phyloP scores from a whole-genome alignment of 495 filamentous ascomycete genomes.

The Penicillium fimorum region DNA sequence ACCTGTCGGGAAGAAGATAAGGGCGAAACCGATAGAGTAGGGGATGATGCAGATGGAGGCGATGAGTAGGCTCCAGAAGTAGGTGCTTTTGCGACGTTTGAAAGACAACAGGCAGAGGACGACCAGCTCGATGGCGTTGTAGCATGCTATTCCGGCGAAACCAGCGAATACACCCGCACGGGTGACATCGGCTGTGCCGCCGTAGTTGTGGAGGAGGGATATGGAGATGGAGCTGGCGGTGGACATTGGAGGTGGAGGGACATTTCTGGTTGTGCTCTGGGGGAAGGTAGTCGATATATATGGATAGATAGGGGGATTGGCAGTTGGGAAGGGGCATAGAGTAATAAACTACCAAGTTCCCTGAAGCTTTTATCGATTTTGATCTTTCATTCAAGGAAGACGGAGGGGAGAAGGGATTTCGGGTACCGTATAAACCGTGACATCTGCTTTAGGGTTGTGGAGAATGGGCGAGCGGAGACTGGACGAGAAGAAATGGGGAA shows the following conservation, averaged over 20 bases:
- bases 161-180: slow-evolving; percentile 28
- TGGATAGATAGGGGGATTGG: not conserved
- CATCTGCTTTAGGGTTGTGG: not conserved
- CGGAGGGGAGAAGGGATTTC: too few species aligned
- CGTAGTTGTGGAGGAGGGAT: slow-evolving; percentile 13
- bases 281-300: not conserved
- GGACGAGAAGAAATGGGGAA: not conserved
- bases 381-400: not conserved
- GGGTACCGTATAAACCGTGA: not conserved
- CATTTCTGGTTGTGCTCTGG: slow-evolving; percentile 1
- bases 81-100: slow-evolving; percentile 44
- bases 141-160: slow-evolving; percentile 45
- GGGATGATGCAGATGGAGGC: slow-evolving; percentile 40
- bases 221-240: slow-evolving; percentile 2
- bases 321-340: not conserved
- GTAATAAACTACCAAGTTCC: not conserved
- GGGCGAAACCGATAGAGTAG: slow-evolving; percentile 42
- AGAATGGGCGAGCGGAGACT: not conserved
- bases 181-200: not conserved
- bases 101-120: slow-evolving; percentile 49
- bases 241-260: slow-evolving; percentile 18
- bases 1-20: slow-evolving; percentile 42
- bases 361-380: too few species aligned
- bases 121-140: slow-evolving; percentile 49
- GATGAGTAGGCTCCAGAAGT: slow-evolving; percentile 53